Conservation (phyloP, 306 rosid genomes). For the Castanea crenata region DNA sequence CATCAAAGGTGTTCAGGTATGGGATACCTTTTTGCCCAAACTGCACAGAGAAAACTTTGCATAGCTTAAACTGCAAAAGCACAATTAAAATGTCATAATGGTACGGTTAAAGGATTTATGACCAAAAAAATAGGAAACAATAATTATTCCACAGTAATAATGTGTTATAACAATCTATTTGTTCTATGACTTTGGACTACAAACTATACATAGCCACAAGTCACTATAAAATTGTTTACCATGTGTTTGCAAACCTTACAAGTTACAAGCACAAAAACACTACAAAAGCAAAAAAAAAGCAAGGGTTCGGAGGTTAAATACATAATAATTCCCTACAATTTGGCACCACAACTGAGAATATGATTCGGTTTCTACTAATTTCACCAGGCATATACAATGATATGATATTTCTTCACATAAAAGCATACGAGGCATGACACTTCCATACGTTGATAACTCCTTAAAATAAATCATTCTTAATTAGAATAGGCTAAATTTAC, state of each 20-base stretch:
- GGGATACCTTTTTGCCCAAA: constrained; percentile 84
- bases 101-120: neutral
- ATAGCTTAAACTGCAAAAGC: constrained; percentile 61
- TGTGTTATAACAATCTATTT: neutral
- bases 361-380: neutral
- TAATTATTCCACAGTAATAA: neutral
- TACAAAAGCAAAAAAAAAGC: neutral
- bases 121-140: neutral
- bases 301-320: neutral
- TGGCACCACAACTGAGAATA: neutral
- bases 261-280: too few species aligned
- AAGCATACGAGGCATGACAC: neutral
- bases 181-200: neutral
- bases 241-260: neutral
- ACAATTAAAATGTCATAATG: neutral
- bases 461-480: neutral
- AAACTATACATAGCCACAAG: neutral
- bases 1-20: constrained; percentile 75
- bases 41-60: constrained; percentile 69
- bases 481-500: neutral
- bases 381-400: neutral
- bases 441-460: neutral
- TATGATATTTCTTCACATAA: neutral
- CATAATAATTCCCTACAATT: neutral
- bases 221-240: too few species aligned